Evolutionary conservation across 2,329 filamentous ascomycete genomes (phyloP), one percentile per base, ranked within the genome.

Genomic region (Coniochaeta sp.): DNA sequence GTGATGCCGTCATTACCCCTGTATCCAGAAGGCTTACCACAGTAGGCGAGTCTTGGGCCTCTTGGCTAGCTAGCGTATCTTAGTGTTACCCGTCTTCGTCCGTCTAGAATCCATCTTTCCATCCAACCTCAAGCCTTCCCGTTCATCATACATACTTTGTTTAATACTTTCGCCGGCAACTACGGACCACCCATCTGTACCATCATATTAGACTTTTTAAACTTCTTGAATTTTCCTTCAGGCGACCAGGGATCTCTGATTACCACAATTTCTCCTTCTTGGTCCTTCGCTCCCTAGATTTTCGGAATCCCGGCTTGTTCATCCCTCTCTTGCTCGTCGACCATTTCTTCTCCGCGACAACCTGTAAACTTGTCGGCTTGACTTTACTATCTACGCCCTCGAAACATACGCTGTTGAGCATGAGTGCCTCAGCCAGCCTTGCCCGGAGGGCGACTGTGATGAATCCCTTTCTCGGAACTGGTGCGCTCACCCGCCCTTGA

Each of bases 391-490:
- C n/a, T n/a, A n/a, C 24, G 38, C 38, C 1, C 31, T 31, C 22
- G 14, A 28, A 4, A 14, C 24, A 22, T 31, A 22, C 47, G 47
- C 24, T 52, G 47, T 17, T 52, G 54, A 70, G 50, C 65, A 85
- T 85, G 82, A 84, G 81, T 78, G 78, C 81, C 69, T 83, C 82
- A 56, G 76, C 82, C 63, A 78, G 72, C 69, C 77, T 82, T 68
- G 82, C 81, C 73, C 81, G 81, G 62, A 76, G 81, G 76, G 81
- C 80, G 62, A 75, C 79, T 64, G 73, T 79, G 67, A 75, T 80
- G 65, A 82, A 80, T 74, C 78, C 81, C 65, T 78, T 85, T 65
- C 65, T 79, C 67, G 76, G 77, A 55, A 74, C 76, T 69, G 76
- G 80, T 81, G 71, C 64, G 70, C 64, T 61, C 47, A 55, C 58